A percentile compares a stretch with the other conserved stretches of the same genome.
phyloP scores from a whole-genome alignment of 2,329 filamentous ascomycete genomes.

The Knoxdaviesia proteae region DNA sequence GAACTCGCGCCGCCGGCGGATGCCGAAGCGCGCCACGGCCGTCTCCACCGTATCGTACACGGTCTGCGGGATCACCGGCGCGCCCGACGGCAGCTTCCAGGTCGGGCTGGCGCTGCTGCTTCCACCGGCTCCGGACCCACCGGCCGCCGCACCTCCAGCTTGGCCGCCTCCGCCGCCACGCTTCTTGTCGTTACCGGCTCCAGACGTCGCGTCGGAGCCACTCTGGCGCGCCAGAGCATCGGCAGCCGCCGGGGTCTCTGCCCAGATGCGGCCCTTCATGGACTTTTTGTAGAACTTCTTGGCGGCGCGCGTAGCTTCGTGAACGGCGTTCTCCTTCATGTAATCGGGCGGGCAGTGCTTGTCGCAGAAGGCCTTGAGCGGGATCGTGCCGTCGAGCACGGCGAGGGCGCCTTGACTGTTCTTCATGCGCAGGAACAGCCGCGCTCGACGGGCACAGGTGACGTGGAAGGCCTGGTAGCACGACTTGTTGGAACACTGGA shows the following conservation, averaged over 20 bases:
- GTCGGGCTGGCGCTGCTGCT: slow-evolving; percentile 11
- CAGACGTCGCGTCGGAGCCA: background rate
- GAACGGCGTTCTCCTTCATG: slow-evolving; percentile 66
- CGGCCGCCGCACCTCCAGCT: background rate
- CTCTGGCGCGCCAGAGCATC: slow-evolving; percentile 56
- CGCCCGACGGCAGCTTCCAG: slow-evolving; percentile 88
- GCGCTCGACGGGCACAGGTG: slow-evolving; percentile 75
- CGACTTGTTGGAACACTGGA: slow-evolving; percentile 93
- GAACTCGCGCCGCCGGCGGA: slow-evolving; percentile 75
- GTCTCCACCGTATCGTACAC: slow-evolving; percentile 73
- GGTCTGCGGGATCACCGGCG: slow-evolving; percentile 77
- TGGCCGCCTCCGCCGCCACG: too few relatives aligned
- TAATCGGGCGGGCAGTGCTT: slow-evolving; percentile 85
- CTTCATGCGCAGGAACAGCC: slow-evolving; percentile 91
- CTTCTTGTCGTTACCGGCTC: background rate
- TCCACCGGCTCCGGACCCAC: background rate
- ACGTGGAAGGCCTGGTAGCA: slow-evolving; percentile 97
- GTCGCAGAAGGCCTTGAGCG: slow-evolving; percentile 88
- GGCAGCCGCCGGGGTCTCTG: slow-evolving; percentile 69
- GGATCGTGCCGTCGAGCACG: slow-evolving; percentile 56
- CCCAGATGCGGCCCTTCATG: slow-evolving; percentile 82
- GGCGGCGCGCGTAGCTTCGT: slow-evolving; percentile 59
- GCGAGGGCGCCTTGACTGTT: slow-evolving; percentile 62
- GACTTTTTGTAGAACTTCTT: slow-evolving; percentile 76
- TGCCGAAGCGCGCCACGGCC: slow-evolving; percentile 60